Percentiles rank a stretch among this genome's conserved stretches.
Conservation (phyloP, 345 rosid species). For the Hibiscus trionum region DNA sequence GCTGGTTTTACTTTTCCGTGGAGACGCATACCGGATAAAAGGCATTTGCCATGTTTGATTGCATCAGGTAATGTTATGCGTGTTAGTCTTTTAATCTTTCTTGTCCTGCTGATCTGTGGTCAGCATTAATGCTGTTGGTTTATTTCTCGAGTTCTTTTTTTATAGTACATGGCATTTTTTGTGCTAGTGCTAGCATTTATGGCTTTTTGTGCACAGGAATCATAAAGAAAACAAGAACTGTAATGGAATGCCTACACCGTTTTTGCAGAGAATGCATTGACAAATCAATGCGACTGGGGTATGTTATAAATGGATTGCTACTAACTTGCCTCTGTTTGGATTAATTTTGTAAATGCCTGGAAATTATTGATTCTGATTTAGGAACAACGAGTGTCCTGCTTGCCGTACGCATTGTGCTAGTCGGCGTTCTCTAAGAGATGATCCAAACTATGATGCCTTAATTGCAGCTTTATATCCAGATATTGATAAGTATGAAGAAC, state of each 20-base stretch:
- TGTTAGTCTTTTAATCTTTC: not conserved
- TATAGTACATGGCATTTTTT: not conserved
- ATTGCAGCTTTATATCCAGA: conserved; percentile 74
- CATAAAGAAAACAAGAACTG: conserved; percentile 89
- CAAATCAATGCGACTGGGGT: conserved; percentile 97
- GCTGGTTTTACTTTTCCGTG: not conserved
- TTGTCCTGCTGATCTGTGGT: not conserved
- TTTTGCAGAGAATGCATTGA: conserved; percentile 96
- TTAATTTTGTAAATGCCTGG: conserved; percentile 10
- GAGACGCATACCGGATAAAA: not conserved
- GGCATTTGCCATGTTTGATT: not conserved
- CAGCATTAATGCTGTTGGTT: not conserved
- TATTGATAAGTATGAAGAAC: conserved; percentile 69
- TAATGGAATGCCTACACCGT: conserved; percentile 93
- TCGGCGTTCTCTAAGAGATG: conserved; percentile 92
- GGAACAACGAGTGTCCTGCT: conserved; percentile 98
- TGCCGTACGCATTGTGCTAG: conserved; percentile 98
- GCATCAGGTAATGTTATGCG: not conserved
- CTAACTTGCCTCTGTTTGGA: not conserved
- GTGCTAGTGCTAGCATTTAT: not conserved
- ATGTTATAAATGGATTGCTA: conserved; percentile 18
- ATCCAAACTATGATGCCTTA: conserved; percentile 82
- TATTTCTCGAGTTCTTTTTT: not conserved
- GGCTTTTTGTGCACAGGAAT: conserved; percentile 48
- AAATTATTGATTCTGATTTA: conserved; percentile 25